Conservation (phyloP, 768 basidiomycete species). For the Suillus spraguei region DNA sequence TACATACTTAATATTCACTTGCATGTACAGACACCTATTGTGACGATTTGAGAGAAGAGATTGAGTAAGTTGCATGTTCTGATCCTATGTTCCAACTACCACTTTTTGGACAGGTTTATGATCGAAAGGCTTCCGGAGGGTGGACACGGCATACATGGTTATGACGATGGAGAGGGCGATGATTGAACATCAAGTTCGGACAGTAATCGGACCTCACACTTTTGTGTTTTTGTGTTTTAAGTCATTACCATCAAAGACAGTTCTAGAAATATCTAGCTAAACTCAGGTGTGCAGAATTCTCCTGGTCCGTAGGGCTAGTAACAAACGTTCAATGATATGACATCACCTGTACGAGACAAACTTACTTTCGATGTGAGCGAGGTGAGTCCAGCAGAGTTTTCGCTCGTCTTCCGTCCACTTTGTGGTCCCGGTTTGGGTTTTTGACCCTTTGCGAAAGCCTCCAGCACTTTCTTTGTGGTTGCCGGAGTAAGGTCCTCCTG, state of each 20-base stretch:
- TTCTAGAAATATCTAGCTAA: constrained; percentile 51
- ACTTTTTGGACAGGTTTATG: constrained; percentile 52
- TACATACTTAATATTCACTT: constrained; percentile 7
- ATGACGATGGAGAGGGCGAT: constrained; percentile 82
- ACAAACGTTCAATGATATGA: constrained; percentile 13
- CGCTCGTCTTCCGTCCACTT: constrained; percentile 81
- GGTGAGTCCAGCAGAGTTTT: constrained; percentile 92
- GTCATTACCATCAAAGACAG: constrained; percentile 6
- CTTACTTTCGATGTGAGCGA: constrained; percentile 72
- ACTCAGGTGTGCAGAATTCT: constrained; percentile 85
- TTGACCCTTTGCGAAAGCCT: constrained; percentile 77
- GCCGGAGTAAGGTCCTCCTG: constrained; percentile 85
- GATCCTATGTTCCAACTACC: constrained; percentile 14
- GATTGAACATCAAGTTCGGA: constrained; percentile 46
- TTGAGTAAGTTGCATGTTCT: constrained; percentile 55
- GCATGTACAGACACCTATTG: constrained; percentile 71
- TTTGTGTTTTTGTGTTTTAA: not conserved
- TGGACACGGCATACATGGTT: constrained; percentile 70
- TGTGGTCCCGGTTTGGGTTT: constrained; percentile 96
- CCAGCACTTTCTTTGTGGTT: constrained; percentile 77
- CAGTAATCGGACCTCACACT: not conserved
- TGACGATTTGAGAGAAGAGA: constrained; percentile 83
- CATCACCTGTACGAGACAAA: constrained; percentile 10
- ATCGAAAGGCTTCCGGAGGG: constrained; percentile 73
- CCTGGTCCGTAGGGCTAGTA: constrained; percentile 91